These are phyloP conservation scores for Colletotrichum sp. DNA, from an alignment of 2,329 filamentous ascomycete genomes.

Conservation along the genomic window DNA sequence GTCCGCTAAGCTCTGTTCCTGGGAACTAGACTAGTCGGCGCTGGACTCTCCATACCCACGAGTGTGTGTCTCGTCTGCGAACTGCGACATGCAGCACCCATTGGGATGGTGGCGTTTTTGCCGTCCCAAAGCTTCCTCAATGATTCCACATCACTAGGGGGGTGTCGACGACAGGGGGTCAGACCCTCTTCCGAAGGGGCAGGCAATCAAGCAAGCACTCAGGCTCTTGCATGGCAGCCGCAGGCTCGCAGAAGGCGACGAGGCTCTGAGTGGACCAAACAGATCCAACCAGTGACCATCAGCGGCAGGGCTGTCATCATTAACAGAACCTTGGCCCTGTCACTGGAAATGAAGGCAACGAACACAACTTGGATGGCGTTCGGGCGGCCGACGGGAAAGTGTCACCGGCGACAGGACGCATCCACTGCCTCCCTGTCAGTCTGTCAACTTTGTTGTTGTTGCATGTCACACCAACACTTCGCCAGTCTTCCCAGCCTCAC, in stretches of 20 bases:
- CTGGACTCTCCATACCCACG: neutral
- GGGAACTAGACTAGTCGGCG: neutral
- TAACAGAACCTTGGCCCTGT: neutral
- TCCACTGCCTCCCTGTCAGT: neutral
- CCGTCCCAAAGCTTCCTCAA: neutral
- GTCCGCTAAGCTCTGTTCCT: neutral
- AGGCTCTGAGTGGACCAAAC: neutral
- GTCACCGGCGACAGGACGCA: neutral
- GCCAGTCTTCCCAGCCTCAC: neutral
- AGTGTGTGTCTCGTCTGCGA: slow-evolving; percentile 2
- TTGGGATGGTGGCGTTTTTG: neutral
- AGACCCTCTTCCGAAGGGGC: neutral
- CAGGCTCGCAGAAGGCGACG: neutral
- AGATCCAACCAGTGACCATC: neutral
- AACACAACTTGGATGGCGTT: neutral
- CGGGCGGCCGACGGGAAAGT: neutral
- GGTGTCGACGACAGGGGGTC: neutral
- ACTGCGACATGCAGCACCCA: slow-evolving; percentile 16
- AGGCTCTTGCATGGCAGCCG: neutral
- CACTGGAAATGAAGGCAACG: neutral
- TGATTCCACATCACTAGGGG: slow-evolving; percentile 17
- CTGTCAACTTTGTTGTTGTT: neutral
- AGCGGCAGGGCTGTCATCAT: neutral
- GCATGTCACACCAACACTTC: neutral
- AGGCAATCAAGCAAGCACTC: neutral